Base-by-base conservation (phyloP, 805 yeast species). In the Saturnispora sanitii region DNA sequence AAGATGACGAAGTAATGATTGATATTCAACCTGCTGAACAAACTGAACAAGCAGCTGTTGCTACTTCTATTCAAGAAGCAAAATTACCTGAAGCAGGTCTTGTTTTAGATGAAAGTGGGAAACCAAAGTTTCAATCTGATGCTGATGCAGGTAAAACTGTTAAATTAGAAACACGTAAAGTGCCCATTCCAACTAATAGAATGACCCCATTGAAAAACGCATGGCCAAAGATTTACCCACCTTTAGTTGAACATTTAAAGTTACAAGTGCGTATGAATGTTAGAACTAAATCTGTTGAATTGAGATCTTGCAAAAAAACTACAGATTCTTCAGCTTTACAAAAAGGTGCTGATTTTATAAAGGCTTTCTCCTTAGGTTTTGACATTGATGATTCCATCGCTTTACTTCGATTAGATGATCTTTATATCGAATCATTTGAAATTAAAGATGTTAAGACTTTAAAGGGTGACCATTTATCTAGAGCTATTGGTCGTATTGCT, bases 401-500 rank as follows among this genome's bases (percentile, higher is more conserved):
- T 3, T 67, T 92, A 40, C 71, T 92, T 53, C 77, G 98, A 64
- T 70, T 92, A 55, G 98, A 92, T 61, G 99, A 92, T 62, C 73
- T 92, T 49, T 92, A 88, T 67, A 88, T 92, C 49, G 98, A 92
- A 64, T 86, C 97, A 4, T 92, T 92, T 58, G 99, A 92, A 60
- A 73, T 92, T 53, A 92, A 92, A 61, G 99, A 92, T 63, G 96
- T 92, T 43, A 94, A 92, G 65, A 90, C 96, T 4, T 68, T 92
- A 51, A 79, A 77, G 22, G 98, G 97, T 21, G 98, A 92, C 65
- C 98, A 92, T 74, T 70, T 92, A 59, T 82, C 95, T 39, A 81
- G 99, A 73, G 98, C 99, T 6, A 92, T 92, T 60, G 99, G 98
- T 56, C 86, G 99, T 73, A 92, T 92, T 63, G 98, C 99, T 12